These are phyloP conservation scores for Naganishia vaughanmartiniae DNA, from an alignment of 768 basidiomycete genomes.

Conservation along the genomic window DNA sequence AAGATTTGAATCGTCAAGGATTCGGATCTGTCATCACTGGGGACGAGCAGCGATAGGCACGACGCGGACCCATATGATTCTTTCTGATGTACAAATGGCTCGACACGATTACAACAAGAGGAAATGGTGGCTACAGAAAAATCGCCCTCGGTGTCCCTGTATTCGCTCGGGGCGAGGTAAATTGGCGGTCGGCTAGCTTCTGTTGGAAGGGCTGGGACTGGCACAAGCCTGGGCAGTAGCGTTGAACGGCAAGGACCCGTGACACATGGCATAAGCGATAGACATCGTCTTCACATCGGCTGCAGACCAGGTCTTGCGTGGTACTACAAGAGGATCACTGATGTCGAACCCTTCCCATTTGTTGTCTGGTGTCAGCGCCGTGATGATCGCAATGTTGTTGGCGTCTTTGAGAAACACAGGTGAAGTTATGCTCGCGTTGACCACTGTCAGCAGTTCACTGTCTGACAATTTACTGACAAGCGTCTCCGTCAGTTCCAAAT, in stretches of 20 bases:
- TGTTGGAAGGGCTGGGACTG: too few relatives aligned
- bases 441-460: not conserved
- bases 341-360: not conserved
- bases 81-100: too few relatives aligned
- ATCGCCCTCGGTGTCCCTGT: too few relatives aligned
- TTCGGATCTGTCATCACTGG: too few relatives aligned
- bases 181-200: too few relatives aligned
- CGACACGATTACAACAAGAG: too few relatives aligned
- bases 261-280: not conserved
- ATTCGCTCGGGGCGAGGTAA: too few relatives aligned
- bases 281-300: not conserved
- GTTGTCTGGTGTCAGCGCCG: not conserved
- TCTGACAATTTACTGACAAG: not conserved
- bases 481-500: not conserved
- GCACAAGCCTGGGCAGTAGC: too few relatives aligned
- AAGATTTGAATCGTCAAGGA: too few relatives aligned
- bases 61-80: too few relatives aligned
- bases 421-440: not conserved
- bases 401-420: not conserved
- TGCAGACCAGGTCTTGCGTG: not conserved
- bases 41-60: too few relatives aligned
- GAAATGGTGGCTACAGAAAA: too few relatives aligned
- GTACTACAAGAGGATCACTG: not conserved
- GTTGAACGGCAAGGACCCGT: not conserved
- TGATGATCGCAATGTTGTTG: not conserved